A percentile compares a stretch with the other conserved stretches of the same genome.
Evolutionary conservation across 371 early-diverging fungal species (phyloP).

Genomic region (Mucor saturninus): DNA sequence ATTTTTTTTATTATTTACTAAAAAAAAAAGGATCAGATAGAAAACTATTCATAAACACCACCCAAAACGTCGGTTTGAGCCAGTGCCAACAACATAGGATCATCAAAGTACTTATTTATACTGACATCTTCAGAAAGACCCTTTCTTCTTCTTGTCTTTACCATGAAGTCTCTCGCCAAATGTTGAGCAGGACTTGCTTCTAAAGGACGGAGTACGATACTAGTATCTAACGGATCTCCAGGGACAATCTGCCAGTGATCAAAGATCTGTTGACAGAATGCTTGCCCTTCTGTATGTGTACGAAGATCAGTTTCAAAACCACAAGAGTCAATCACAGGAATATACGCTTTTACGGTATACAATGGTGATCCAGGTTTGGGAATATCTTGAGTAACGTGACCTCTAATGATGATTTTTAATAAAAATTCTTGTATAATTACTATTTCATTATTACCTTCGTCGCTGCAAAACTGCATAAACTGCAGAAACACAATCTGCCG

Average conservation of each 20-base stretch:
- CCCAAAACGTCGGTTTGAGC: slow-evolving; percentile 61
- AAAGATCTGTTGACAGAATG: slow-evolving; percentile 94
- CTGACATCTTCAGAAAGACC: slow-evolving; percentile 91
- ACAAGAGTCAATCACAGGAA: slow-evolving; percentile 95
- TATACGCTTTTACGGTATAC: slow-evolving; percentile 90
- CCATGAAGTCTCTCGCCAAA: slow-evolving; percentile 96
- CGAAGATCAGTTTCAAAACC: slow-evolving; percentile 98
- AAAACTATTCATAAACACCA: slow-evolving; percentile 25
- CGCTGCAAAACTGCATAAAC: slow-evolving; percentile 95
- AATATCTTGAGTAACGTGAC: slow-evolving; percentile 96
- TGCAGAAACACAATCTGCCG: slow-evolving; percentile 93
- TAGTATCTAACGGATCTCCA: slow-evolving; percentile 94
- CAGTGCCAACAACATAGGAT: slow-evolving; percentile 77
- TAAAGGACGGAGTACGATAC: slow-evolving; percentile 84
- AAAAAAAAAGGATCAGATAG: background rate
- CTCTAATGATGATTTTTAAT: slow-evolving; percentile 49
- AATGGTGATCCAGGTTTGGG: slow-evolving; percentile 96
- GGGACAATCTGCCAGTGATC: slow-evolving; percentile 98
- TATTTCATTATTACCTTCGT: slow-evolving; percentile 60
- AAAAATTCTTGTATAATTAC: background rate
- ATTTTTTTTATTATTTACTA: slow-evolving; percentile 3
- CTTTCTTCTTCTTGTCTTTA: slow-evolving; percentile 96
- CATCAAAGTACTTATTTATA: slow-evolving; percentile 95
- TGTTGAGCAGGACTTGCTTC: slow-evolving; percentile 88
- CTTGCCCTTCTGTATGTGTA: slow-evolving; percentile 95